Evolutionary conservation across 1,284 basidiomycete species (phyloP).

Genomic region (Ganoderma boninense): DNA sequence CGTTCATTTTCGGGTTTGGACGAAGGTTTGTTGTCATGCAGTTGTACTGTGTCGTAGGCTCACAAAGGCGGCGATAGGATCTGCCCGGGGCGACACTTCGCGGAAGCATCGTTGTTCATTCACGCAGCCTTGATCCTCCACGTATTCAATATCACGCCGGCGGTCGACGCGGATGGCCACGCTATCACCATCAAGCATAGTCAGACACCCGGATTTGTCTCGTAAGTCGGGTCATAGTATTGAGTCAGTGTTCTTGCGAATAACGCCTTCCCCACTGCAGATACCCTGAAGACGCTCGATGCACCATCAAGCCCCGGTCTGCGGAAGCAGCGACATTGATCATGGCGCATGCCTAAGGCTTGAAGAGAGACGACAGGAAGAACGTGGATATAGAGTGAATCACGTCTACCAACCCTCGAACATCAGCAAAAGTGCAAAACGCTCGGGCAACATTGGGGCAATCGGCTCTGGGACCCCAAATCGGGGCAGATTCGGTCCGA

Average conservation of each 20-base stretch:
- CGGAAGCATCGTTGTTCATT: constrained; percentile 12
- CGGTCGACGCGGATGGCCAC: constrained; percentile 2
- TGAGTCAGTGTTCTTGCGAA: not conserved
- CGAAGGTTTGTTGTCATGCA: not conserved
- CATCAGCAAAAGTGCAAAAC: too few relatives aligned
- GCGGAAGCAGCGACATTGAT: not conserved
- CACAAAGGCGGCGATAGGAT: constrained; percentile 15
- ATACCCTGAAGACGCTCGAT: constrained; percentile 11
- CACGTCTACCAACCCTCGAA: not conserved
- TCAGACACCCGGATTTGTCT: constrained; percentile 7
- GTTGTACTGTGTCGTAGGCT: not conserved
- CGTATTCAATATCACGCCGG: constrained; percentile 12
- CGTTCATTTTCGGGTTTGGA: constrained; percentile 7
- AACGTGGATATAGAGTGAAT: not conserved
- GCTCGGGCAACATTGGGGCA: too few relatives aligned
- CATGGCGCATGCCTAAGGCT: not conserved
- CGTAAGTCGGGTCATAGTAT: too few relatives aligned
- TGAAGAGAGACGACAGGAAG: not conserved
- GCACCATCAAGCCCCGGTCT: constrained; percentile 15
- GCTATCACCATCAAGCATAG: constrained; percentile 1
- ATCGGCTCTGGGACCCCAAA: too few relatives aligned
- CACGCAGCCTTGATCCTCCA: constrained; percentile 11
- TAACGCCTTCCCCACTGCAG: not conserved
- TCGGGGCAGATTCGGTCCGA: too few relatives aligned
- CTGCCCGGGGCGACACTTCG: constrained; percentile 47